These are phyloP conservation scores for Debaryomyces robertsiae DNA, from an alignment of 1,139 yeast species.

Conservation along the genomic window DNA sequence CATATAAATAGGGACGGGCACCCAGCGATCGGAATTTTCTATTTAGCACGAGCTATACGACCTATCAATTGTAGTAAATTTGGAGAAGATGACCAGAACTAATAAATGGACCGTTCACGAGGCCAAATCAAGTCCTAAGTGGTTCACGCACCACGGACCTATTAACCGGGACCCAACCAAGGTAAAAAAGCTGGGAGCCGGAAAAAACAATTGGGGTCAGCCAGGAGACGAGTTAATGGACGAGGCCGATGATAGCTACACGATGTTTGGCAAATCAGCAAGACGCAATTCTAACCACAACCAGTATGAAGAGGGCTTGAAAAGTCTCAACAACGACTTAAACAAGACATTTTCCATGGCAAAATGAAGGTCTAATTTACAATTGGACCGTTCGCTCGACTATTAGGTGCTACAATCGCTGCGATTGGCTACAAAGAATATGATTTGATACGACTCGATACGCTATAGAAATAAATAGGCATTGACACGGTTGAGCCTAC, in stretches of 20 bases:
- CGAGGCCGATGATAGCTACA: slow-evolving; percentile 21
- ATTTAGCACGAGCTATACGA: too few species aligned
- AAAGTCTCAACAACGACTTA: slow-evolving; percentile 26
- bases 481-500: slow-evolving; percentile 4
- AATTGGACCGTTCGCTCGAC: too few species aligned
- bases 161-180: slow-evolving; percentile 69
- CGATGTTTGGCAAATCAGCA: slow-evolving; percentile 28
- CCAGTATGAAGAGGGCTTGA: slow-evolving; percentile 30
- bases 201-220: slow-evolving; percentile 75
- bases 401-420: too few species aligned
- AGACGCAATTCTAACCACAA: slow-evolving; percentile 49
- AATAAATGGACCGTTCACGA: slow-evolving; percentile 75
- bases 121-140: slow-evolving; percentile 60
- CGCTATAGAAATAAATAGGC: slow-evolving; percentile 5
- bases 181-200: slow-evolving; percentile 84
- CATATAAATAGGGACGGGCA: slow-evolving; percentile 5
- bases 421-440: too few species aligned
- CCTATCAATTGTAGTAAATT: background rate
- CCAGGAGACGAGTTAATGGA: slow-evolving; percentile 67
- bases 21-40: too few species aligned
- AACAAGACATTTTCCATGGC: slow-evolving; percentile 17
- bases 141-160: slow-evolving; percentile 76
- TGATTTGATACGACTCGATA: slow-evolving; percentile 1
- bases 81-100: slow-evolving; percentile 71
- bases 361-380: too few species aligned